Evolutionary conservation across 2,329 filamentous ascomycete species (phyloP).

Genomic region (Aureobasidium namibiae): DNA sequence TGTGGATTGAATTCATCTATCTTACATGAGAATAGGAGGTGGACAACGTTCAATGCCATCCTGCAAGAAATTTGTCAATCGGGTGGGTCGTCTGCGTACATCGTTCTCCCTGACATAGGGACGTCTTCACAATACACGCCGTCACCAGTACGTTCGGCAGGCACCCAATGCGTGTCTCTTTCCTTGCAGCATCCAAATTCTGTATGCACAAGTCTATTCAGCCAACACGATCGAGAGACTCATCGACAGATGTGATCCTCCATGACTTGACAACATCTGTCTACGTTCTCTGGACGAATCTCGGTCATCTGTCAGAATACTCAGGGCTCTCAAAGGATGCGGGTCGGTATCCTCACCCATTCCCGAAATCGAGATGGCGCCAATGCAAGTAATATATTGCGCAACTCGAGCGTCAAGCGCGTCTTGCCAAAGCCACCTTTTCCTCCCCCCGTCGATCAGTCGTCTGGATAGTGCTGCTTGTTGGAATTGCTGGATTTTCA

Average conservation of each 20-base stretch:
- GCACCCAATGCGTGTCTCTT: not conserved
- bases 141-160: not conserved
- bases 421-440: not conserved
- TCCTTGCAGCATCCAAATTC: not conserved
- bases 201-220: not conserved
- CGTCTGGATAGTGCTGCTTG: not conserved
- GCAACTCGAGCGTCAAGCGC: not conserved
- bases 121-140: not conserved
- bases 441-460: constrained; percentile 8
- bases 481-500: not conserved
- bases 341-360: not conserved
- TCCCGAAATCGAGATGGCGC: not conserved
- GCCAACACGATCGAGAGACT: not conserved
- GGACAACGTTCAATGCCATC: not conserved
- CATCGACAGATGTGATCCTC: not conserved
- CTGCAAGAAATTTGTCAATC: not conserved
- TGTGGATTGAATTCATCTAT: not conserved
- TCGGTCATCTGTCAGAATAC: no score
- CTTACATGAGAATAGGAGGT: not conserved
- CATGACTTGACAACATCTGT: not conserved
- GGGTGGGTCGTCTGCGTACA: not conserved
- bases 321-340: not conserved
- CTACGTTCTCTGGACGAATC: not conserved
- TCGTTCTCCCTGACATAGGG: not conserved
- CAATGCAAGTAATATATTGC: constrained; percentile 6